phyloP scores from a whole-genome alignment of 1,284 basidiomycete genomes.

The Sporisorium exsertum region DNA sequence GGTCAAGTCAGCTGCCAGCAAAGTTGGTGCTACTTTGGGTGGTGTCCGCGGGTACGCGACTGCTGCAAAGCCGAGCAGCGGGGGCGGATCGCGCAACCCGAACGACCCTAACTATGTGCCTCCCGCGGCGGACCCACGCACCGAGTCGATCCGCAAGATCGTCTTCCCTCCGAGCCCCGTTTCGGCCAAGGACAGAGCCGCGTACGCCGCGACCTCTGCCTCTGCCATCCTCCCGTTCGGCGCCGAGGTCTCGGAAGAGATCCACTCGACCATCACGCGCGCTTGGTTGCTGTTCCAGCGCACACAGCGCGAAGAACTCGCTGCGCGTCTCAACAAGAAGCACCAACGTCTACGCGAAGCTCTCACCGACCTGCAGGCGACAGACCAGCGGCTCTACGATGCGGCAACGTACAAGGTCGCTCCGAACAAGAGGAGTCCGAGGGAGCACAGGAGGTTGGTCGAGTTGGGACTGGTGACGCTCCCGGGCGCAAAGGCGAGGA shows the following conservation, averaged over 20 bases:
- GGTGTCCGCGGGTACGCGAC: slow-evolving; percentile 60
- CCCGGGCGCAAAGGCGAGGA: slow-evolving; percentile 18
- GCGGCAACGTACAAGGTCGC: slow-evolving; percentile 59
- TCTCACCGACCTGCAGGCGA: slow-evolving; percentile 39
- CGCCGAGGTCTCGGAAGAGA: slow-evolving; percentile 73
- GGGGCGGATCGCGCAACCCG: slow-evolving; percentile 43
- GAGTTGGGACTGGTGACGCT: slow-evolving; percentile 53
- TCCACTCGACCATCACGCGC: slow-evolving; percentile 91
- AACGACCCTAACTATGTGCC: slow-evolving; percentile 65
- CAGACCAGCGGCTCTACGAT: slow-evolving; percentile 49
- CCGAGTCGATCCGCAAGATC: slow-evolving; percentile 61
- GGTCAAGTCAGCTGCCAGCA: slow-evolving; percentile 25
- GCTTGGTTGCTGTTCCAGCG: slow-evolving; percentile 88
- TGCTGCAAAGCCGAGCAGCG: slow-evolving; percentile 27
- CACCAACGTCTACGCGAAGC: slow-evolving; percentile 60
- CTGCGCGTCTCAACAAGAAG: slow-evolving; percentile 50
- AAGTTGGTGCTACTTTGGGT: slow-evolving; percentile 31
- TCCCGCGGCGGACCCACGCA: slow-evolving; percentile 52
- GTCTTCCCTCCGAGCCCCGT: slow-evolving; percentile 57
- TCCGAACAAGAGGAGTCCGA: slow-evolving; percentile 59
- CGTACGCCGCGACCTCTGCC: slow-evolving; percentile 30
- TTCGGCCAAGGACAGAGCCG: slow-evolving; percentile 36
- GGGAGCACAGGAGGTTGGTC: slow-evolving; percentile 57
- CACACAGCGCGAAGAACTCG: slow-evolving; percentile 75
- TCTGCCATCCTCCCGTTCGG: slow-evolving; percentile 45